phyloP scores from a whole-genome alignment of 345 rosid species.

The Salix suchowensis region DNA sequence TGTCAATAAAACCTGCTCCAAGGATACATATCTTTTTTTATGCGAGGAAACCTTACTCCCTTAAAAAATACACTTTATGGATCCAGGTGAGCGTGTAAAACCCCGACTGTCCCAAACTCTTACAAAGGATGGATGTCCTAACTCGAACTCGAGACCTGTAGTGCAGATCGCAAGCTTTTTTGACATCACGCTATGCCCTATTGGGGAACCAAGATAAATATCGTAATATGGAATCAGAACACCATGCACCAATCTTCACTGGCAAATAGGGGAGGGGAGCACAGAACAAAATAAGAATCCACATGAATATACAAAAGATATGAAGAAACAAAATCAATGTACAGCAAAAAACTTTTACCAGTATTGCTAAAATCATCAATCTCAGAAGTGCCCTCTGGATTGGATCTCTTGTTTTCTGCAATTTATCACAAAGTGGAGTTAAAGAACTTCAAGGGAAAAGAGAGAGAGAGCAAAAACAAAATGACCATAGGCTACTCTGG shows the following conservation, averaged over 20 bases:
- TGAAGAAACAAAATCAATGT: constrained; percentile 3
- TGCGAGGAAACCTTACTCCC: too few species aligned
- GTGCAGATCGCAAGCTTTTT: too few species aligned
- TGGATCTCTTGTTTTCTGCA: constrained; percentile 66
- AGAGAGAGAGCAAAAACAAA: neutral
- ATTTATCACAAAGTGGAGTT: constrained; percentile 10
- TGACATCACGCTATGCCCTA: too few species aligned
- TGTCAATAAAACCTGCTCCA: neutral
- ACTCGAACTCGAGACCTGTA: too few species aligned
- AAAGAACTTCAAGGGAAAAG: neutral
- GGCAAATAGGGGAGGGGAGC: neutral
- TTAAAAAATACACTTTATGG: rapidly evolving
- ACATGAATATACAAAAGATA: neutral
- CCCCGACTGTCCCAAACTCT: too few species aligned
- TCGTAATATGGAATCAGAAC: neutral
- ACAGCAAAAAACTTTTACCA: constrained; percentile 18
- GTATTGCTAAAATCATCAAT: constrained; percentile 58
- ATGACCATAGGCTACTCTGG: neutral
- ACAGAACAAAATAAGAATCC: neutral
- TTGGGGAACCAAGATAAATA: neutral
- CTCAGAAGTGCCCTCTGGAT: constrained; percentile 47
- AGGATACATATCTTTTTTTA: too few species aligned
- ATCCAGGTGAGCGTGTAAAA: too few species aligned
- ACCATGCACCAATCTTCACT: neutral
- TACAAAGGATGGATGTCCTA: too few species aligned